These are phyloP conservation scores for Dendrocalamus latiflorus DNA, from an alignment of 202 grass and related monocot species.

Conservation along the genomic window DNA sequence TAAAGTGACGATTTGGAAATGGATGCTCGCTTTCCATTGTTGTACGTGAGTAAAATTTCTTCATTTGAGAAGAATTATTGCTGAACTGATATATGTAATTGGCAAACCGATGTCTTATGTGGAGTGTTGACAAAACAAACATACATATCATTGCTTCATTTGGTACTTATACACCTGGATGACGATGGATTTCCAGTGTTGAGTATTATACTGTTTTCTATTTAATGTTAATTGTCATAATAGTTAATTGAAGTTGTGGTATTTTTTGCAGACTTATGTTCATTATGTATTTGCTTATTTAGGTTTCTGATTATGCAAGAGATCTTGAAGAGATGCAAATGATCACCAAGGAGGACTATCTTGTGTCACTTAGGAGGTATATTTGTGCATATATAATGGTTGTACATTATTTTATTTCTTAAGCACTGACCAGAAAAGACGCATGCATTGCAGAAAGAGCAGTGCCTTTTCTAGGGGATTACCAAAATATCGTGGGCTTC, in stretches of 20 bases:
- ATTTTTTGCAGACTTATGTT: conserved; percentile 26
- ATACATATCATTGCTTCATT: not conserved
- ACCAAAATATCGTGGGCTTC: conserved; percentile 87
- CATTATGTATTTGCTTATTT: conserved; percentile 43
- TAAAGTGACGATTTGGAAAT: not conserved
- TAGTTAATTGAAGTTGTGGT: not conserved
- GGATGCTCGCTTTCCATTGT: not conserved
- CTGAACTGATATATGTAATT: not conserved
- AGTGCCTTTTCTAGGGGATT: conserved; percentile 94
- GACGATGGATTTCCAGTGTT: not conserved
- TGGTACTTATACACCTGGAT: not conserved
- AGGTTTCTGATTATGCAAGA: conserved; percentile 97
- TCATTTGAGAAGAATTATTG: not conserved
- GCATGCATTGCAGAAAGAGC: conserved; percentile 77
- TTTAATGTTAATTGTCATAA: not conserved
- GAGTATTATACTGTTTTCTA: not conserved
- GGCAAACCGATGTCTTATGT: not conserved
- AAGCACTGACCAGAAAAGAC: conserved; percentile 25
- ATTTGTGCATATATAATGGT: conserved; percentile 22
- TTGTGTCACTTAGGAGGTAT: conserved; percentile 97
- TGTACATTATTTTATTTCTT: conserved; percentile 29
- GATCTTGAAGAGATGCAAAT: conserved; percentile 99
- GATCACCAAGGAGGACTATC: conserved; percentile 97
- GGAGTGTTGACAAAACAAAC: not conserved
- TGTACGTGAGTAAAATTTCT: not conserved